Evolutionary conservation across 2,329 filamentous ascomycete species (phyloP), one percentile per base, ranked within the genome.

Genomic region (Colletotrichum aenigma): DNA sequence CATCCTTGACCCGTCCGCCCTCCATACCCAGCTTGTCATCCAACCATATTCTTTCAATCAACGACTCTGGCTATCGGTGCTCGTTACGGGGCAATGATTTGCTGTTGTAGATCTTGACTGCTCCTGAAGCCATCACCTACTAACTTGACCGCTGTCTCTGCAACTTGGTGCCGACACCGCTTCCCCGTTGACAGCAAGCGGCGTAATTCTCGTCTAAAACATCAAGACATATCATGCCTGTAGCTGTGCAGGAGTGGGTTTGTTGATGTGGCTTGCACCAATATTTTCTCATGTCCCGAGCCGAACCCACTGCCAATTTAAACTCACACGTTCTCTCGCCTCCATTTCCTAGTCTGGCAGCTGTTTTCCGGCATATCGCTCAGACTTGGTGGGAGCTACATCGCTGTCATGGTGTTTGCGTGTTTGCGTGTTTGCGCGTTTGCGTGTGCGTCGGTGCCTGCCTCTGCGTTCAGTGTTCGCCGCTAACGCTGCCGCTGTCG

Each of bases 181-280:
- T 30, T 15, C 61, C 26, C 21, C 61, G 34, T 64, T 43, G 58
- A 21, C 28, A 62, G 16, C 58, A 62, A n/a, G 15, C 58, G 30
- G 30, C 58, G 26, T 64, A 18, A 38, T 43, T 64, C 21, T 38
- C 34, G 18, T 36, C n/a, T 28, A 68, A 32, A 28, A 66, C 18
- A 26, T 15, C 16, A 56, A 55, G 32, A 21, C 21, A 21, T 38
- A 18, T 56, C 30, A 64, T 55, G 43, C 36, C 21, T 18, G 36
- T 56, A 43, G 55, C 56, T 62, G 60, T 43, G 18, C 38, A 55
- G 24, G 28, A 58, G 38, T 74, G 71, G 66, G 18, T 38, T 70
- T 15, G 34, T 70, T 15, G 36, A 38, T 32, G 71, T 70, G 66
- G 71, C 71, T 43, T 74, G 58, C 71, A 66, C 71, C 65, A 74